Evolutionary conservation across 306 rosid genomes (phyloP).

Genomic region (Rosa multiflora): DNA sequence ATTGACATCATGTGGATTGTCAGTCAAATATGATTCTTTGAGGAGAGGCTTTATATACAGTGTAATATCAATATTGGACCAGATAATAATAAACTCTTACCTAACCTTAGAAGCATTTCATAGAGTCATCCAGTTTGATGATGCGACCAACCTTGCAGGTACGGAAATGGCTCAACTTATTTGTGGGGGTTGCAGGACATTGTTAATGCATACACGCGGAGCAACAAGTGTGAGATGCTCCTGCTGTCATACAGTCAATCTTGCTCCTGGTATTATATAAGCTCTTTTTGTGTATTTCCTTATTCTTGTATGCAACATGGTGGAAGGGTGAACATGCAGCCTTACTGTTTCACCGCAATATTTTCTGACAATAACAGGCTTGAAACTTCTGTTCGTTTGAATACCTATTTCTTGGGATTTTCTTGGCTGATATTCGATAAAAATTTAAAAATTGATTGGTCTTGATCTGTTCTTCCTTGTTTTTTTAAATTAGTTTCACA

Average conservation of each 20-base stretch:
- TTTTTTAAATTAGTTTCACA: not conserved
- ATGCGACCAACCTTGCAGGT: conserved; percentile 46
- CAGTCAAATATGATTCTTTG: not conserved
- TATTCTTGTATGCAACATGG: conserved; percentile 11
- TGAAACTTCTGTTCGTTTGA: not conserved
- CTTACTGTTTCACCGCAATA: not conserved
- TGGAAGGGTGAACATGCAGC: not conserved
- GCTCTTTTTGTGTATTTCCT: conserved; percentile 9
- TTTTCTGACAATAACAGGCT: not conserved
- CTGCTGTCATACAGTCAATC: conserved; percentile 88
- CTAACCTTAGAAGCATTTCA: not conserved
- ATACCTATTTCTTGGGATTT: not conserved
- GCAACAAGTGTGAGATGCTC: conserved; percentile 98
- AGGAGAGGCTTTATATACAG: not conserved
- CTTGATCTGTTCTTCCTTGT: conserved; percentile 11
- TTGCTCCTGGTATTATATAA: conserved; percentile 66
- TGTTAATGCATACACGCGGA: conserved; percentile 85
- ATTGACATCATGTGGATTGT: not conserved
- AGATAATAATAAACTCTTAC: not conserved
- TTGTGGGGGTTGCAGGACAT: conserved; percentile 95
- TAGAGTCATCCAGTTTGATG: conserved; percentile 7
- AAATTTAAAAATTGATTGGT: not conserved
- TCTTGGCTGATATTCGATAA: not conserved
- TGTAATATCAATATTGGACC: not conserved
- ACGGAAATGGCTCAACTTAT: conserved; percentile 89